Base-by-base conservation (phyloP, 2,329 filamentous ascomycete genomes). In the Penicillium sp. region DNA sequence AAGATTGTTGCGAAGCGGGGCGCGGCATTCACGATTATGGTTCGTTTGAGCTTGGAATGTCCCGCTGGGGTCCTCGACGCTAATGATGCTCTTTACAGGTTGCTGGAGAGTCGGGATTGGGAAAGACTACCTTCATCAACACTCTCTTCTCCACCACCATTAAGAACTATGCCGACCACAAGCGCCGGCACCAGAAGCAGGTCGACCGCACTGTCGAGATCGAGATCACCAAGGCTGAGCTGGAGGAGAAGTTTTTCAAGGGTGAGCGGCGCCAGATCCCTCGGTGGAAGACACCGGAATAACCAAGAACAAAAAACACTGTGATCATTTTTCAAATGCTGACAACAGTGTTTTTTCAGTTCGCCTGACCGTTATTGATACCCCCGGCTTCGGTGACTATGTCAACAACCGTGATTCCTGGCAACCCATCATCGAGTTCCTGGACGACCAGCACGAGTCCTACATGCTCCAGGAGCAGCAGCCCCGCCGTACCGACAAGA, bases 221-320 rank as follows among this genome's bases (percentile, higher is more conserved):
- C 67, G 94, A 99, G 78, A 99, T 99, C 74, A 99, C 94, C 76
- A 99, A 99, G 85, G 94, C 94, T 54, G 94, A 99, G 82, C 82
- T 99, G 60, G 94, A 99, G 80, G 94, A 99, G 88, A 99, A 99
- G 83, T 99, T 99, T 84, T 99, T 99, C 88, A 99, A 99, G 85
- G 93, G 93, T 97, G 81, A 23, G 33, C 23, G n/a, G 13, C 24
- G 12, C 10, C 39, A 30, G 1, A 29, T 4, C 12, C 17, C 32
- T 17, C 12, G 17, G 43, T 6, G 1, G 21, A 12, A 15, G 4
- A 13, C 9, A 24, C 21, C 10, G 23, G 33, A 20, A 20, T 4
- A n/a, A 23, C 10, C 12, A 13, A 7, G 8, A 33, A 6, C 13
- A 33, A n/a, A 13, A 33, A 5, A 17, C 4, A 21, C 8, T 12